Evolutionary conservation across 164 flowering plant species (phyloP).

Genomic region (Brasenia schreberi): DNA sequence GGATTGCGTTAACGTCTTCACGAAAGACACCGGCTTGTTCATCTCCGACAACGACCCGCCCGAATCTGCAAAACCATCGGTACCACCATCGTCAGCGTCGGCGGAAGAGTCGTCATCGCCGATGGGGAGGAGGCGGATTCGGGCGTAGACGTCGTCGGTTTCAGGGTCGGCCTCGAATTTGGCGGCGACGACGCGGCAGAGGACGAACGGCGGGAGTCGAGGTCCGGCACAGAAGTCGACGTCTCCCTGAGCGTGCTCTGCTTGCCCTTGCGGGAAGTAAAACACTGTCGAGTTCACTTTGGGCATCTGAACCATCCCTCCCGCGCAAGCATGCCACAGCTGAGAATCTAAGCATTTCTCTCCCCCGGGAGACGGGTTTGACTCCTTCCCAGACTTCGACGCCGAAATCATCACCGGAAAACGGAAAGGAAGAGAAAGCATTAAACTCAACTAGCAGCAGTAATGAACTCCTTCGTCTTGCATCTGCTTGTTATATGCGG

Average conservation of each 20-base stretch:
- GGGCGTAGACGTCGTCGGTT: conserved; percentile 77
- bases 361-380: conserved; percentile 20
- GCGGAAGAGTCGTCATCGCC: conserved; percentile 6
- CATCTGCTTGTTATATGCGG: no score
- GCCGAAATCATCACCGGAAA: not conserved
- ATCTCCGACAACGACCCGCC: conserved; percentile 22
- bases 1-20: conserved; percentile 89
- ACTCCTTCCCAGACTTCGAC: not conserved
- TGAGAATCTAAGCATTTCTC: conserved; percentile 79
- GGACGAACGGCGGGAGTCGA: conserved; percentile 36
- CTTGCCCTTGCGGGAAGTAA: conserved; percentile 94
- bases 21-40: conserved; percentile 60
- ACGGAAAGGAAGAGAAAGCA: no score
- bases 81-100: conserved; percentile 19
- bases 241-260: conserved; percentile 50
- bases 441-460: no score
- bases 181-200: conserved; percentile 44
- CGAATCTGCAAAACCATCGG: not conserved
- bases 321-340: conserved; percentile 97
- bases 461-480: no score
- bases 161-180: conserved; percentile 78
- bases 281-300: conserved; percentile 47
- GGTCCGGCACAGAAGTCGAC: conserved; percentile 30
- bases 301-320: conserved; percentile 93
- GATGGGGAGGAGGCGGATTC: conserved; percentile 44